Percentiles rank a stretch among this genome's conserved stretches.
phyloP scores from a whole-genome alignment of 2,329 filamentous ascomycete genomes.

The Dryadomyces quercivorus region DNA sequence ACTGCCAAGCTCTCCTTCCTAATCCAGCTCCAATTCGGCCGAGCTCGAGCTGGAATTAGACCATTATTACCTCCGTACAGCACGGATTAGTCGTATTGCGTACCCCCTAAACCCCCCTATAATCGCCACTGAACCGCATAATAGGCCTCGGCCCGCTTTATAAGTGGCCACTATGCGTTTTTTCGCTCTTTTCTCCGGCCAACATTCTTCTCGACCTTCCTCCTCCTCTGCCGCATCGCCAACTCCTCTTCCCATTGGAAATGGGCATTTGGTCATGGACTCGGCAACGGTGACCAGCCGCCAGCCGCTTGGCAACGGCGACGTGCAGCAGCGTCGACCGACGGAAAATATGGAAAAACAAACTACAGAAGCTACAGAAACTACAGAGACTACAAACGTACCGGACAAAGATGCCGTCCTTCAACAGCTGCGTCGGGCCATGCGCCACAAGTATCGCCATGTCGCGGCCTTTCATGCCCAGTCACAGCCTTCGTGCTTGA shows the following conservation, averaged over 20 bases:
- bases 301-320: background rate
- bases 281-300: constrained; percentile 6
- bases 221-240: background rate
- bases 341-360: background rate
- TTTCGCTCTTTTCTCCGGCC: background rate
- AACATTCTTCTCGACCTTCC: background rate
- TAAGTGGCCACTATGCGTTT: background rate
- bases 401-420: constrained; percentile 6
- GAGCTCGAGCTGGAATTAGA: too few species aligned
- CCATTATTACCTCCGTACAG: too few species aligned
- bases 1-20: background rate
- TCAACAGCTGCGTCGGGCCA: constrained; percentile 21
- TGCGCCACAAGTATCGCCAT: constrained; percentile 72
- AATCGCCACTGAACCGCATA: background rate
- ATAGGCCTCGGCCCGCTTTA: background rate
- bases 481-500: constrained; percentile 65
- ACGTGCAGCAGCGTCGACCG: background rate
- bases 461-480: constrained; percentile 73
- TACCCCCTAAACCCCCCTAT: background rate
- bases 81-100: too few species aligned
- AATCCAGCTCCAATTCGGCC: too few species aligned
- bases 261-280: constrained; percentile 9
- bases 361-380: background rate
- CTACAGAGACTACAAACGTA: background rate
- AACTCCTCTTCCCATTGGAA: constrained; percentile 1